Base-by-base conservation (phyloP, 23 red algal species). In the Gracilaria gracilis region DNA sequence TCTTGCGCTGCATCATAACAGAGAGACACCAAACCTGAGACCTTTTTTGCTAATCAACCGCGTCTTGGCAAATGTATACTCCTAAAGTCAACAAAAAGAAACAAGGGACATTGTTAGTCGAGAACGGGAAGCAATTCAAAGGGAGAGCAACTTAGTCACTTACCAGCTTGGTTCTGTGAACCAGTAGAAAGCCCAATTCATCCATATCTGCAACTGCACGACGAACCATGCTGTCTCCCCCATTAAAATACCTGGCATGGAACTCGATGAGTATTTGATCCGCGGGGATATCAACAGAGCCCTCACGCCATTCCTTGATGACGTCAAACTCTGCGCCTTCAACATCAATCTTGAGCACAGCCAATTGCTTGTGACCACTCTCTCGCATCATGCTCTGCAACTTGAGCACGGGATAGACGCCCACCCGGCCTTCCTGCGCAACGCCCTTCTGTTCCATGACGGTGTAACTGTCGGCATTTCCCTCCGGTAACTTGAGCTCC, bases 231-330 rank as follows among this genome's bases (percentile, higher is more conserved):
- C 38, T 25, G 1, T 24, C 6, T 37, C 72, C 72, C 14, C 27
- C 21, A 8, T 77, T 42, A 65, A 92, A 92, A 79, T 92, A 94
- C 32, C 92, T 67, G 25, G 59, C 82, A 37, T 94, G 92, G 42
- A 88, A 88, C 84, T 94, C 92, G 58, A 94, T 81, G 44, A 94
- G 77, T 72, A 94, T 37, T 57, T 94, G 92, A n/a, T 94, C 82
- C 15, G 92, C 83, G 17, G 83, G 31, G 37, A 81, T 34, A n/a
- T 58, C 39, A 38, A 70, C 75, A 11, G 19, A 58, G 2, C 55
- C 11, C 24, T 54, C 25, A 0, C 23, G 49, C 92, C 92, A 94
- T 15, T 34, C 24, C 24, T 57, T 40, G 34, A 94, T 39, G 39
- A 94, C 92, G 19, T 80, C 92, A 49, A 87, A 87, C 92, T 94